Conservation (phyloP, 768 basidiomycete species). For the Terana coerulea region DNA sequence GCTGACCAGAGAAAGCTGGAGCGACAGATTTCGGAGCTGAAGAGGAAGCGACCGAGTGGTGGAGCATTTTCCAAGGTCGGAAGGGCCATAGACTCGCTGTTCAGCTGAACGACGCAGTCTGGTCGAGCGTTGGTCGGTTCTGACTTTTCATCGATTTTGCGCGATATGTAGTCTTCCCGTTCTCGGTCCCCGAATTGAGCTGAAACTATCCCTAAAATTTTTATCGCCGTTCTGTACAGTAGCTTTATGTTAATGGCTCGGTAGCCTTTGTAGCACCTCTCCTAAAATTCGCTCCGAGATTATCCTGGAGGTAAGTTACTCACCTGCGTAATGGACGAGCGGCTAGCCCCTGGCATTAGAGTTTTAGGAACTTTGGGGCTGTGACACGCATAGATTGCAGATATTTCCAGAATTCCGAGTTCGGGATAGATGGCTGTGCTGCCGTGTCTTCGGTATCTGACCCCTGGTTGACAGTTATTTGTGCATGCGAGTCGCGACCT, state of each 20-base stretch:
- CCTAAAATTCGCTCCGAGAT: constrained; percentile 43
- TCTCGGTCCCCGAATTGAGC: background rate
- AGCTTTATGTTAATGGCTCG: constrained; percentile 1
- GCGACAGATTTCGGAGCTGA: background rate
- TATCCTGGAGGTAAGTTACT: too few species aligned
- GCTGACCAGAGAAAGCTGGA: background rate
- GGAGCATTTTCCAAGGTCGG: background rate
- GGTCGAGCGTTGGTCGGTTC: background rate
- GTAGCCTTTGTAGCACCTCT: constrained; percentile 34
- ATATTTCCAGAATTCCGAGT: too few species aligned
- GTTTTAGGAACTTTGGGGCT: too few species aligned
- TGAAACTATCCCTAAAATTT: background rate
- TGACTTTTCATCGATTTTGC: background rate
- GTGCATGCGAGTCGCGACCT: too few species aligned
- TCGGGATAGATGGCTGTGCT: too few species aligned
- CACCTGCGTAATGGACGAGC: too few species aligned
- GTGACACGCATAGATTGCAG: too few species aligned
- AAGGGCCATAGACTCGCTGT: background rate
- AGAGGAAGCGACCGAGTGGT: background rate
- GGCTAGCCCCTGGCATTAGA: too few species aligned
- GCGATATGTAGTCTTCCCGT: background rate
- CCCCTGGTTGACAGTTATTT: too few species aligned
- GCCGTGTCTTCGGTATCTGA: too few species aligned
- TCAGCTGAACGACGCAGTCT: background rate
- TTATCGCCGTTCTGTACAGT: background rate